Conservation (phyloP, 768 basidiomycete genomes). For the Exidia glandulosa region DNA sequence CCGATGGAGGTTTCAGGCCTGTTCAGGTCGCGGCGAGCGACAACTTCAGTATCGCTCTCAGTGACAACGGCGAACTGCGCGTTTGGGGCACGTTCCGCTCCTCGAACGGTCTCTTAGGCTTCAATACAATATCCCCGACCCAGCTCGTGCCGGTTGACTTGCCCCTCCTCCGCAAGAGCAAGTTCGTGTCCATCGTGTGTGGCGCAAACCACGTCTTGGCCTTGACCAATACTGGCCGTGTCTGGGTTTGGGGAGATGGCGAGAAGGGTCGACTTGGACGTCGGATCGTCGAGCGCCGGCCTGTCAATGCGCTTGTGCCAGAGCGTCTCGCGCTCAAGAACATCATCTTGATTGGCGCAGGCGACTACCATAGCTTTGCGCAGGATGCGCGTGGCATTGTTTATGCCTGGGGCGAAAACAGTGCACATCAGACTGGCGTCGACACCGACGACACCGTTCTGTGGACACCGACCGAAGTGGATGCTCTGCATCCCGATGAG, state of each 20-base stretch:
- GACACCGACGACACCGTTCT: conserved; percentile 43
- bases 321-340: conserved; percentile 27
- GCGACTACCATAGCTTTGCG: conserved; percentile 36
- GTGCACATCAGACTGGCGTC: conserved; percentile 52
- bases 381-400: conserved; percentile 30
- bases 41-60: conserved; percentile 29
- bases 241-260: conserved; percentile 35
- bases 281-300: conserved; percentile 29
- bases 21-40: conserved; percentile 32
- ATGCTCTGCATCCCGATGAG: conserved; percentile 46
- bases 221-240: conserved; percentile 32
- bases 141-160: conserved; percentile 5
- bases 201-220: conserved; percentile 38
- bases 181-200: conserved; percentile 7
- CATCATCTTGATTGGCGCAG: conserved; percentile 31
- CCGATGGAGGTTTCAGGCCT: conserved; percentile 29
- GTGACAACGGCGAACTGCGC: conserved; percentile 26
- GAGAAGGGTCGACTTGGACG: conserved; percentile 35
- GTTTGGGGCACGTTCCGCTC: conserved; percentile 36
- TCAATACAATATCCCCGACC: conserved; percentile 13
- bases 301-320: conserved; percentile 30
- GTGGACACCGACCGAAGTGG: conserved; percentile 50
- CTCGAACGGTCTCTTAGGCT: conserved; percentile 18
- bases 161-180: neutral
- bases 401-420: conserved; percentile 38